Evolutionary conservation across 331 rosid species (phyloP).

Genomic region (Erythrophleum ivorense): DNA sequence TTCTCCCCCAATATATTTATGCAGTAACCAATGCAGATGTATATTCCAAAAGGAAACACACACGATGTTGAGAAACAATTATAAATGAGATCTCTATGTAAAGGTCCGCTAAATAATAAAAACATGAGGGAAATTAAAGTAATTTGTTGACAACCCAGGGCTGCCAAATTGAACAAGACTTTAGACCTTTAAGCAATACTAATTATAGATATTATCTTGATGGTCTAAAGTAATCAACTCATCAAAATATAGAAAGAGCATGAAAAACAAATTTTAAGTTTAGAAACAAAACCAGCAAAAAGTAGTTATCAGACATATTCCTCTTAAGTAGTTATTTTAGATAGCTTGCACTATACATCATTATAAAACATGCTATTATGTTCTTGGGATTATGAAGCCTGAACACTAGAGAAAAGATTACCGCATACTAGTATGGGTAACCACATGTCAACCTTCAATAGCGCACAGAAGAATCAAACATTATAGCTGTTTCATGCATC

Average conservation of each 20-base stretch:
- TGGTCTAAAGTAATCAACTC: too few relatives aligned
- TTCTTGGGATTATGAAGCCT: background rate
- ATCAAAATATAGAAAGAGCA: background rate
- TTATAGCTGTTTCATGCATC: constrained; percentile 30
- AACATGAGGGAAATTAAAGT: background rate
- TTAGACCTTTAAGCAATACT: too few relatives aligned
- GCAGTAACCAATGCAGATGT: background rate
- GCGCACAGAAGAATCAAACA: constrained; percentile 17
- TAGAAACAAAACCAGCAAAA: background rate
- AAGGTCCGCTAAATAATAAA: background rate
- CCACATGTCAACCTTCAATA: constrained; percentile 22
- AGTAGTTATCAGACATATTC: background rate
- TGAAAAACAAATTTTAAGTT: too few relatives aligned
- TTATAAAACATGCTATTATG: background rate
- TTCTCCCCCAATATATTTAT: constrained; percentile 4
- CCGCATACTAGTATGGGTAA: constrained; percentile 26
- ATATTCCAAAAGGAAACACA: background rate
- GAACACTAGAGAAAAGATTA: constrained; percentile 4
- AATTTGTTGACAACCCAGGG: background rate
- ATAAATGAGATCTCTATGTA: background rate
- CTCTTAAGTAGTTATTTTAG: background rate
- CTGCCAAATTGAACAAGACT: too few relatives aligned
- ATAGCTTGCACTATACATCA: background rate
- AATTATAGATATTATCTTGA: too few relatives aligned
- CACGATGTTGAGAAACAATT: background rate